Percentiles rank a stretch among this genome's conserved stretches.
phyloP scores from a whole-genome alignment of 1,284 basidiomycete species.

The Takashimella tepidaria region DNA sequence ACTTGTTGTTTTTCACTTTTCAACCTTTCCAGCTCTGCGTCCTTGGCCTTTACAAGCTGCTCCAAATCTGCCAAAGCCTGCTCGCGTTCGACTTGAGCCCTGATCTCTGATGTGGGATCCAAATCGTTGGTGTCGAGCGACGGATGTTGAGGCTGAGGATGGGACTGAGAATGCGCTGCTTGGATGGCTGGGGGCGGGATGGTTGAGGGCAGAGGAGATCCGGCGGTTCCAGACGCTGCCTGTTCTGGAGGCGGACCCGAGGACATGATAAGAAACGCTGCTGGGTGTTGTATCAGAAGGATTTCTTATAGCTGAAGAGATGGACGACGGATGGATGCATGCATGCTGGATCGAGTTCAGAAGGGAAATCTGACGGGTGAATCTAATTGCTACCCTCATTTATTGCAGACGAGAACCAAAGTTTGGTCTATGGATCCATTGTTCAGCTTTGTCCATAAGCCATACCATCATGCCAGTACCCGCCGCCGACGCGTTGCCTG shows the following conservation, averaged over 20 bases:
- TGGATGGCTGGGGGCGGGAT: not conserved
- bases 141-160: not conserved
- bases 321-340: no score
- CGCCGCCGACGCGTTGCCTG: not conserved
- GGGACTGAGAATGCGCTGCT: not conserved
- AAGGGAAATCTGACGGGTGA: no score
- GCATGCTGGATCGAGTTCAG: no score
- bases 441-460: slow-evolving; percentile 1
- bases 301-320: not conserved
- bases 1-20: slow-evolving; percentile 28
- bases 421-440: not conserved
- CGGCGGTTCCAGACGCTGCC: not conserved
- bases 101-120: slow-evolving; percentile 23
- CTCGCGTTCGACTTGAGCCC: slow-evolving; percentile 44
- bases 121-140: no score
- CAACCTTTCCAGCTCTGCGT: slow-evolving; percentile 29
- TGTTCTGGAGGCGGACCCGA: slow-evolving; percentile 4
- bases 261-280: slow-evolving; percentile 5
- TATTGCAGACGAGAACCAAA: not conserved
- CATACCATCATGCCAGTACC: slow-evolving; percentile 5
- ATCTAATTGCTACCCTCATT: no score
- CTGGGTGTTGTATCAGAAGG: not conserved
- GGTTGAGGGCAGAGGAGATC: not conserved
- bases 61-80: slow-evolving; percentile 41
- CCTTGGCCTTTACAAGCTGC: slow-evolving; percentile 26